phyloP scores from a whole-genome alignment of 2,329 filamentous ascomycete genomes.

The Fusarium caatingaense region DNA sequence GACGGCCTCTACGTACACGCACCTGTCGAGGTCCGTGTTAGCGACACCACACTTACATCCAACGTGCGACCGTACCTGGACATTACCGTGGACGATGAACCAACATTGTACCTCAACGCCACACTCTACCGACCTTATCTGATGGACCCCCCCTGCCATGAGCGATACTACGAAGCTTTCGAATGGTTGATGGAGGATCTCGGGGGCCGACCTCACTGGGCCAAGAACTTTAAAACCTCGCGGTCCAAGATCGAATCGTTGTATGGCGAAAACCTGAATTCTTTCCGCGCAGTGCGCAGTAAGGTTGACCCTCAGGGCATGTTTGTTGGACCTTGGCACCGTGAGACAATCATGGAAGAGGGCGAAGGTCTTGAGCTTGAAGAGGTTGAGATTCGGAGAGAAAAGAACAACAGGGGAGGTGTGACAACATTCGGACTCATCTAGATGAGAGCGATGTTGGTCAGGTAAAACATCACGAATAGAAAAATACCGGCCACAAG shows the following conservation, averaged over 20 bases:
- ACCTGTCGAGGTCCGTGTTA: constrained; percentile 91
- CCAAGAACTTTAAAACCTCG: constrained; percentile 83
- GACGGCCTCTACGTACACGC: constrained; percentile 85
- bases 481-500: not conserved
- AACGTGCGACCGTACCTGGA: constrained; percentile 68
- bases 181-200: constrained; percentile 91
- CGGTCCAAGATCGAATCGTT: constrained; percentile 71
- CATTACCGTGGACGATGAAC: constrained; percentile 73
- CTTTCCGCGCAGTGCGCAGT: constrained; percentile 76
- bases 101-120: constrained; percentile 89
- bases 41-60: constrained; percentile 68
- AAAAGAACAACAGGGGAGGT: constrained; percentile 42
- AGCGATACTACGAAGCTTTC: constrained; percentile 87
- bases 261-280: constrained; percentile 74
- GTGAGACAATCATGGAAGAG: constrained; percentile 68
- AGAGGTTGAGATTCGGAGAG: constrained; percentile 50
- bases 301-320: constrained; percentile 83
- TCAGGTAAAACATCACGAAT: constrained; percentile 19
- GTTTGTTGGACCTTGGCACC: constrained; percentile 93
- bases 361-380: constrained; percentile 51
- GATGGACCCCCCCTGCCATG: constrained; percentile 78
- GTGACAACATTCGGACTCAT: constrained; percentile 44
- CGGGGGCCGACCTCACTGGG: constrained; percentile 87
- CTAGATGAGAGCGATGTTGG: constrained; percentile 19
- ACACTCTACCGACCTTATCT: constrained; percentile 88